These are phyloP conservation scores for Fusarium secorum DNA, from an alignment of 2,329 filamentous ascomycete genomes.

Conservation along the genomic window DNA sequence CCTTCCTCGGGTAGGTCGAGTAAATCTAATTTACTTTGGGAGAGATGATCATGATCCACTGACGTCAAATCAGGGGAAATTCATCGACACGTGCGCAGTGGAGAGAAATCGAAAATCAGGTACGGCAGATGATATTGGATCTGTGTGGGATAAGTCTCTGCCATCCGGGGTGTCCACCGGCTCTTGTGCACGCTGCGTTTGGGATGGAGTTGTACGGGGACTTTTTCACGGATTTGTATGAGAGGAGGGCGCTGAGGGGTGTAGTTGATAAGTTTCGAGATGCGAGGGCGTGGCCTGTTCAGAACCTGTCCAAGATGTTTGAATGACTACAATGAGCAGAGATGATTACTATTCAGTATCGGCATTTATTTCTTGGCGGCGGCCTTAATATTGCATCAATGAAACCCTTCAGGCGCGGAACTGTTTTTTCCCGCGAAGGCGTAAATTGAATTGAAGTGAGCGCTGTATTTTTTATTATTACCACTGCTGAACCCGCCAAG, in stretches of 20 bases:
- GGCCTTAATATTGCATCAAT: neutral
- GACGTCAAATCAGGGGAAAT: constrained; percentile 33
- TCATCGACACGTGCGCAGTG: constrained; percentile 44
- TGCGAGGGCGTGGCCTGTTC: constrained; percentile 51
- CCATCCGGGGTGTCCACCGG: constrained; percentile 49
- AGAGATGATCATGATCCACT: neutral
- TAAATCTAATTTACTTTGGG: neutral
- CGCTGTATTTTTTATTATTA: neutral
- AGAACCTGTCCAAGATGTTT: constrained; percentile 50
- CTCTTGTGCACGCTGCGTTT: constrained; percentile 50
- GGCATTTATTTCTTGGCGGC: constrained; percentile 4
- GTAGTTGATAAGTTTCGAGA: constrained; percentile 57
- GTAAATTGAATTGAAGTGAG: neutral
- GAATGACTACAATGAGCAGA: neutral
- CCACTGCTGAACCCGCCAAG: neutral
- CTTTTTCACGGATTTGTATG: constrained; percentile 52
- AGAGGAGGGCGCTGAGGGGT: constrained; percentile 48
- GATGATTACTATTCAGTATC: neutral
- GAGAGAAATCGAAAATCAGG: constrained; percentile 50
- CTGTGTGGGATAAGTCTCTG: constrained; percentile 52
- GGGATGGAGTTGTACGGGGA: constrained; percentile 54
- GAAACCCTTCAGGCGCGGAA: neutral
- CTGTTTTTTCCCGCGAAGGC: neutral
- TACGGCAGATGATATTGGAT: constrained; percentile 49
- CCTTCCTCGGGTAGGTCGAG: constrained; percentile 45